phyloP scores from a whole-genome alignment of 768 basidiomycete genomes.

The Mycena alexandri region DNA sequence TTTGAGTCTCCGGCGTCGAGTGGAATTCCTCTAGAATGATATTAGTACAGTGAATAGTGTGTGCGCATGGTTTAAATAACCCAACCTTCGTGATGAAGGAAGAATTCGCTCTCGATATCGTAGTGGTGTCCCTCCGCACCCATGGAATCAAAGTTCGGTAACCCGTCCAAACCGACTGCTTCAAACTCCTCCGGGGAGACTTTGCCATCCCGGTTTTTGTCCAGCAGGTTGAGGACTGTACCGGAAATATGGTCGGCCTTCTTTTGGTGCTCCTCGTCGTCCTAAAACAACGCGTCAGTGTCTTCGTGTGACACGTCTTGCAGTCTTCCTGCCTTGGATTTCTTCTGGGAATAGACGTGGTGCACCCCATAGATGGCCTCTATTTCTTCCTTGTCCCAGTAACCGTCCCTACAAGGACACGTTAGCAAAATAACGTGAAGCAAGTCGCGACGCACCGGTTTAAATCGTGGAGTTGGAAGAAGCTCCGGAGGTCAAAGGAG shows the following conservation, averaged over 20 bases:
- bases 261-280: constrained; percentile 81
- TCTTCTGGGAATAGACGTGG: constrained; percentile 88
- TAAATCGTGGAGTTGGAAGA: constrained; percentile 96
- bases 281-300: constrained; percentile 52
- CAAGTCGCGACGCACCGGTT: constrained; percentile 66
- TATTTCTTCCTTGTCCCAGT: constrained; percentile 89
- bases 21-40: constrained; percentile 84
- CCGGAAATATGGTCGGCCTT: constrained; percentile 86
- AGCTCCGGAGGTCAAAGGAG: constrained; percentile 85
- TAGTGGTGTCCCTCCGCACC: constrained; percentile 96
- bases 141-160: constrained; percentile 86
- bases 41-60: background rate
- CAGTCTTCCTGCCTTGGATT: constrained; percentile 67
- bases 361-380: constrained; percentile 97
- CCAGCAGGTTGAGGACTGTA: constrained; percentile 76
- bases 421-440: background rate
- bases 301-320: background rate
- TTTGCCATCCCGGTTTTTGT: constrained; percentile 80
- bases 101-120: constrained; percentile 94
- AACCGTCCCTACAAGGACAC: constrained; percentile 69
- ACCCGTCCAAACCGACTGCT: constrained; percentile 75
- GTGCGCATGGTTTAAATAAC: constrained; percentile 24
- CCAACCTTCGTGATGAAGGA: constrained; percentile 95
- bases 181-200: constrained; percentile 80
- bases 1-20: constrained; percentile 96